phyloP scores from a whole-genome alignment of 2,329 filamentous ascomycete genomes.

The Leptosphaerulina australis region DNA sequence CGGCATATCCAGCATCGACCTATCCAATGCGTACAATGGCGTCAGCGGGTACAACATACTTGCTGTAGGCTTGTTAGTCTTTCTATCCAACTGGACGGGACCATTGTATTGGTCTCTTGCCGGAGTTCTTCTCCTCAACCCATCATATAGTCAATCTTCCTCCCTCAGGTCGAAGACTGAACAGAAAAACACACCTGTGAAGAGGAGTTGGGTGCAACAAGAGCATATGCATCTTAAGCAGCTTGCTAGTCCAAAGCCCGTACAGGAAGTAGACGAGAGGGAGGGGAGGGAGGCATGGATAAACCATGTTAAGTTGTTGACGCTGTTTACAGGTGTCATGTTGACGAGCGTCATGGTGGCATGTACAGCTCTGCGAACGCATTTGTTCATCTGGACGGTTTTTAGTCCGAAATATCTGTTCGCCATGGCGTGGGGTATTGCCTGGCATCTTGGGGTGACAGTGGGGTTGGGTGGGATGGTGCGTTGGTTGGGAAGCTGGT shows the following conservation, averaged over 20 bases:
- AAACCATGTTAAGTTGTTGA: slow-evolving; percentile 67
- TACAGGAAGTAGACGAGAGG: slow-evolving; percentile 20
- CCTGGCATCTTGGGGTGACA: slow-evolving; percentile 70
- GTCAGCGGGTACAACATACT: slow-evolving; percentile 78
- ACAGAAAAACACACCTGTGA: slow-evolving; percentile 24
- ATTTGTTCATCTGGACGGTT: slow-evolving; percentile 98
- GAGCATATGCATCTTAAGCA: slow-evolving; percentile 37
- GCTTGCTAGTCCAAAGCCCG: slow-evolving; percentile 24
- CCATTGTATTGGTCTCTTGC: slow-evolving; percentile 84
- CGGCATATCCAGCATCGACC: slow-evolving; percentile 91
- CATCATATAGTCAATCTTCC: too few species aligned
- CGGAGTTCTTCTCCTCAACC: slow-evolving; percentile 58
- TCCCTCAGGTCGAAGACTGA: too few species aligned
- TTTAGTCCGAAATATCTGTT: slow-evolving; percentile 98
- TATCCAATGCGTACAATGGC: slow-evolving; percentile 95
- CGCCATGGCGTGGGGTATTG: slow-evolving; percentile 83
- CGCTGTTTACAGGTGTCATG: slow-evolving; percentile 70
- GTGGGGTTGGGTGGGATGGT: slow-evolving; percentile 42
- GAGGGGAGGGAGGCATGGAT: slow-evolving; percentile 21
- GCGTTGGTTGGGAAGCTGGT: slow-evolving; percentile 45
- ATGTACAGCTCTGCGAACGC: slow-evolving; percentile 80
- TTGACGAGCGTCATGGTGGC: slow-evolving; percentile 82
- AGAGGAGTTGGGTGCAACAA: slow-evolving; percentile 37
- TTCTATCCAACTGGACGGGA: slow-evolving; percentile 88
- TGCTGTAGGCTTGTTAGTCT: slow-evolving; percentile 83